phyloP scores from a whole-genome alignment of 2,329 filamentous ascomycete species.

The Neoascochyta sp. region DNA sequence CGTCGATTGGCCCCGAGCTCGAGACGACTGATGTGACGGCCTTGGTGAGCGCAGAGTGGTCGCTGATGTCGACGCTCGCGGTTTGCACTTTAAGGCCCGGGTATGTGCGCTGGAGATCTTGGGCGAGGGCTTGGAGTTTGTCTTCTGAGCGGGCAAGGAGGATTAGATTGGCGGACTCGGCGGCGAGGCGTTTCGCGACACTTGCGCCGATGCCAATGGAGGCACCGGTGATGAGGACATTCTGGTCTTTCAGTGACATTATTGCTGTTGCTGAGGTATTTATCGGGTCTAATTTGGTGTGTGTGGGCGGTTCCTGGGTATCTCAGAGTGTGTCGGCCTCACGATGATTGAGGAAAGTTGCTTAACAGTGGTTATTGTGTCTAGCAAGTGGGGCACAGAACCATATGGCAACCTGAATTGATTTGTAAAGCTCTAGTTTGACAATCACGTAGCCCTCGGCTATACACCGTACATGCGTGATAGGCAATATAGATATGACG shows the following conservation, averaged over 20 bases:
- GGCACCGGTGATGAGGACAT: slow-evolving; percentile 38
- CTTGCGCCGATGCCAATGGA: slow-evolving; percentile 49
- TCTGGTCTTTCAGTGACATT: slow-evolving; percentile 27
- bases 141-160: slow-evolving; percentile 42
- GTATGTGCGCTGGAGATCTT: slow-evolving; percentile 11
- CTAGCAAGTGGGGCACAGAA: no score
- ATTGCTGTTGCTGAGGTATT: background rate
- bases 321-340: no score
- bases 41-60: slow-evolving; percentile 27
- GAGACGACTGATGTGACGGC: slow-evolving; percentile 17
- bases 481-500: no score
- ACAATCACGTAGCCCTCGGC: no score
- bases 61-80: slow-evolving; percentile 34
- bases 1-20: slow-evolving; percentile 41
- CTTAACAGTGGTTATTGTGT: no score
- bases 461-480: no score
- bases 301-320: no score
- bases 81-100: slow-evolving; percentile 21
- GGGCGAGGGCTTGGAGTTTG: slow-evolving; percentile 21
- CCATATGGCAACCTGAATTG: no score
- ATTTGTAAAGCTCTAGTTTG: no score
- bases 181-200: slow-evolving; percentile 42
- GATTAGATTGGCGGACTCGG: slow-evolving; percentile 42
- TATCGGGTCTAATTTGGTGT: no score
- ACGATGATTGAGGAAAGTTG: no score